These are phyloP conservation scores for Fraxinus excelsior DNA, from an alignment of 257 asterid species.

Conservation along the genomic window DNA sequence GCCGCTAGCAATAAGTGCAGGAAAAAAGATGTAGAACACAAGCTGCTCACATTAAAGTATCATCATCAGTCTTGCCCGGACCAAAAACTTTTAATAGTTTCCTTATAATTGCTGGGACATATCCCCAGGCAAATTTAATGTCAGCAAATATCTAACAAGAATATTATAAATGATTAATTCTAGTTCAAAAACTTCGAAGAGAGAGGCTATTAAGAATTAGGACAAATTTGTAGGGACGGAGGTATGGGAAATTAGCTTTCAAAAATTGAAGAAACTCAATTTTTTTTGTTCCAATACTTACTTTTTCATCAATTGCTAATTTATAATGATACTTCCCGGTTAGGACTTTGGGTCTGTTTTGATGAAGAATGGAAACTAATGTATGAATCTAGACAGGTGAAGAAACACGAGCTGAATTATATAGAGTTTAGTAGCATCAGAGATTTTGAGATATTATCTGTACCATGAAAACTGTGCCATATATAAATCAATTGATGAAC, in stretches of 20 bases:
- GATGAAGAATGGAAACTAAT: neutral
- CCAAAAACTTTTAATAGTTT: too few relatives aligned
- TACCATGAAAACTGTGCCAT: neutral
- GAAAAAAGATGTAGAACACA: conserved; percentile 43
- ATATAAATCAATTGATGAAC: neutral
- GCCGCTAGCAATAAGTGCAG: conserved; percentile 43
- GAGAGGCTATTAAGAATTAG: too few relatives aligned
- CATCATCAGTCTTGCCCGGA: conserved; percentile 16
- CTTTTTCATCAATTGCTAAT: too few relatives aligned
- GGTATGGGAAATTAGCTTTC: too few relatives aligned
- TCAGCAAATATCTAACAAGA: neutral
- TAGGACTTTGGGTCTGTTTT: neutral
- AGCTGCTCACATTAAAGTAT: conserved; percentile 32
- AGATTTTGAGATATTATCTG: too few relatives aligned
- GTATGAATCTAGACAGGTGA: neutral
- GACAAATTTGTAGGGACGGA: too few relatives aligned
- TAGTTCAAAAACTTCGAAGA: neutral
- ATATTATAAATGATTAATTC: neutral
- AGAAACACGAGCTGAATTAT: neutral
- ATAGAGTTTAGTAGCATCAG: too few relatives aligned
- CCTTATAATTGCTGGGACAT: too few relatives aligned
- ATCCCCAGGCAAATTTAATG: neutral
- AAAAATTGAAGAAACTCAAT: too few relatives aligned
- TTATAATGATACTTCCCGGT: too few relatives aligned
- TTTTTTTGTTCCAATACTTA: neutral